Evolutionary conservation across 2,329 filamentous ascomycete genomes (phyloP).

Genomic region (Colletotrichum tabaci): DNA sequence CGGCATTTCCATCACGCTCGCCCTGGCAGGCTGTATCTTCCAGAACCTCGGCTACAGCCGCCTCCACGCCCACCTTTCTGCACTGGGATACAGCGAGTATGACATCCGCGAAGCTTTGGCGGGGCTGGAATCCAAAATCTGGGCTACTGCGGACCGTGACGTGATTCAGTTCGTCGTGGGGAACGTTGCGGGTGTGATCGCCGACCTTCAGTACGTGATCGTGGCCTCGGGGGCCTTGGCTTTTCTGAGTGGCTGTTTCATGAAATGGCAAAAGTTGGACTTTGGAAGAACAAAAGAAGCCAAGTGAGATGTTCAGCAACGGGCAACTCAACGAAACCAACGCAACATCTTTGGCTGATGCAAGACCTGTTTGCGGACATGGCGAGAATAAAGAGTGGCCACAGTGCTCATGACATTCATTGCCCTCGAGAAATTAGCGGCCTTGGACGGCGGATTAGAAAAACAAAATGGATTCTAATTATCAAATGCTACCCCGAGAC

Average conservation of each 20-base stretch:
- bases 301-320: neutral
- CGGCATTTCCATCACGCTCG: slow-evolving; percentile 47
- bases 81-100: slow-evolving; percentile 41
- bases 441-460: too few relatives aligned
- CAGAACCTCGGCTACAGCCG: slow-evolving; percentile 50
- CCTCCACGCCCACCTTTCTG: slow-evolving; percentile 43
- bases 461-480: neutral
- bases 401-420: too few relatives aligned
- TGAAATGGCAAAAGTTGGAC: slow-evolving; percentile 49
- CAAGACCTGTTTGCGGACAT: neutral
- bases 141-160: slow-evolving; percentile 42
- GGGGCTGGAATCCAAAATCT: slow-evolving; percentile 47
- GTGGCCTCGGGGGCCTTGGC: slow-evolving; percentile 47
- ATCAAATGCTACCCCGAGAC: neutral
- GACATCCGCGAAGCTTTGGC: slow-evolving; percentile 50
- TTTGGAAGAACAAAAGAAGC: slow-evolving; percentile 39
- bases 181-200: slow-evolving; percentile 48
- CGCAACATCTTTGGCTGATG: neutral
- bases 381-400: too few relatives aligned
- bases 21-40: slow-evolving; percentile 50
- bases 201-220: slow-evolving; percentile 47
- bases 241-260: slow-evolving; percentile 47
- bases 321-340: too few relatives aligned
- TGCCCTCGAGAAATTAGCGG: too few relatives aligned
- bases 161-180: slow-evolving; percentile 43